Evolutionary conservation across 805 yeast genomes (phyloP).

Genomic region (Pichia nakasei): DNA sequence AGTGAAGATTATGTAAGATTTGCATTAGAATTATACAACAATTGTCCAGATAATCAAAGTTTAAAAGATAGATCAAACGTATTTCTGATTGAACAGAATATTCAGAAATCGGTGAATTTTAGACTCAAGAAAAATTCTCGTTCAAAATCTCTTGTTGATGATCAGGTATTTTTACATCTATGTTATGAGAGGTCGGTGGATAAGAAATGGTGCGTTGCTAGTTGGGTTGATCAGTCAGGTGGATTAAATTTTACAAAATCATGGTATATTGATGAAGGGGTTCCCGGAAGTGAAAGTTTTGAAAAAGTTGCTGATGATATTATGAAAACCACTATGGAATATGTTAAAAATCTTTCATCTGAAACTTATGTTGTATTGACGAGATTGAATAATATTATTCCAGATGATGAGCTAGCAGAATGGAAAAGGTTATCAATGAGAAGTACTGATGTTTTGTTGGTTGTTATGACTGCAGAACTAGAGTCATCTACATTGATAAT

Average conservation of each 20-base stretch:
- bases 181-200: conserved; percentile 80
- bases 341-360: conserved; percentile 34
- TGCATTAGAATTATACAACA: conserved; percentile 49
- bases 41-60: conserved; percentile 33
- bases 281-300: conserved; percentile 25
- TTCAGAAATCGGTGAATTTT: conserved; percentile 37
- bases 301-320: conserved; percentile 57
- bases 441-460: conserved; percentile 45
- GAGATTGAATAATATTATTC: conserved; percentile 61
- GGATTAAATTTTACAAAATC: conserved; percentile 50
- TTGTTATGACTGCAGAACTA: conserved; percentile 61
- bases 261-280: conserved; percentile 41
- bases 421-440: conserved; percentile 67
- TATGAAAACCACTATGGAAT: conserved; percentile 47
- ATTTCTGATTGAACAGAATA: conserved; percentile 32
- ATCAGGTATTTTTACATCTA: conserved; percentile 73
- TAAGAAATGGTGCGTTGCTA: conserved; percentile 74
- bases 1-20: conserved; percentile 32
- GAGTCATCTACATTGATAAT: conserved; percentile 38
- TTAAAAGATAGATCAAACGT: conserved; percentile 26
- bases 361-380: conserved; percentile 60
- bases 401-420: conserved; percentile 73
- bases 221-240: conserved; percentile 83
- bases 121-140: conserved; percentile 31
- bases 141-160: conserved; percentile 35